Percentiles rank a stretch among this genome's conserved stretches.
Evolutionary conservation across 345 rosid genomes (phyloP).

Genomic region (Syzygium aqueum): DNA sequence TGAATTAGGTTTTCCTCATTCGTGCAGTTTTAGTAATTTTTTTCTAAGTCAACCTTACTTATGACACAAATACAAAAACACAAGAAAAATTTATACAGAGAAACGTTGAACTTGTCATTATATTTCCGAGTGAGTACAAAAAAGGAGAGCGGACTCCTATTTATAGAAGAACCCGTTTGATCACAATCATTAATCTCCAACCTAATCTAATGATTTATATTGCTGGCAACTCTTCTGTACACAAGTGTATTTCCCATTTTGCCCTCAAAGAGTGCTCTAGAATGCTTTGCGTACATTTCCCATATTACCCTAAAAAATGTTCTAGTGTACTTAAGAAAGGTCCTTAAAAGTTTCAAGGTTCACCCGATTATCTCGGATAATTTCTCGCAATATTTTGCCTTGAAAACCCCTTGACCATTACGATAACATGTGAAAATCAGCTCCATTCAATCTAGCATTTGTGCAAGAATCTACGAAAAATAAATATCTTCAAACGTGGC

Average conservation of each 20-base stretch:
- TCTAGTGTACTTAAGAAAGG: neutral
- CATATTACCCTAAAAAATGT: neutral
- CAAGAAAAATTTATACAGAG: neutral
- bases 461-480: neutral
- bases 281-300: neutral
- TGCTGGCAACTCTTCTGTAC: neutral
- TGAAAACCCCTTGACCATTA: neutral
- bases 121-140: neutral
- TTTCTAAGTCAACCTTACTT: neutral
- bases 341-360: neutral
- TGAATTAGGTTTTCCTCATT: too few relatives aligned
- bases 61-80: neutral
- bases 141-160: neutral
- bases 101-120: neutral
- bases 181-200: neutral
- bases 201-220: neutral
- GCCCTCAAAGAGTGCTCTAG: neutral
- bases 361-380: neutral
- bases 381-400: neutral
- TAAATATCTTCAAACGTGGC: neutral
- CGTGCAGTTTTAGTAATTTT: neutral
- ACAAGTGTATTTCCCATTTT: neutral
- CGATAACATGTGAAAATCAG: neutral
- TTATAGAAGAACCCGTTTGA: neutral
- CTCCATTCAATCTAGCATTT: neutral